These are phyloP conservation scores for Fusarium equiseti DNA, from an alignment of 2,329 filamentous ascomycete genomes.

Conservation along the genomic window DNA sequence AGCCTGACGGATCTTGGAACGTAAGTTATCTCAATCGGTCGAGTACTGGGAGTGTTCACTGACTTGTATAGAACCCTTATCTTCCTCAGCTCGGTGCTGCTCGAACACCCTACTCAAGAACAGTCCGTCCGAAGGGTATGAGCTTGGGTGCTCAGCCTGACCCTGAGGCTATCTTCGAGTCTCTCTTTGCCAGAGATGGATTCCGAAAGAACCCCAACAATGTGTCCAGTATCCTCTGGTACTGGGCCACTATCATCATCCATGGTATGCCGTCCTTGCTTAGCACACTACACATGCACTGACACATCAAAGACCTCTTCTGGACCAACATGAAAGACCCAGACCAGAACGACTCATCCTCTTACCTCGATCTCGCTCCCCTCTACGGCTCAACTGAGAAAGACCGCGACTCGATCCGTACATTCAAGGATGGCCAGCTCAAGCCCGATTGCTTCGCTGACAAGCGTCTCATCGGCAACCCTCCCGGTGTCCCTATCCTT, in stretches of 20 bases:
- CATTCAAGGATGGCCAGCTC: conserved; percentile 76
- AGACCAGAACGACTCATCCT: conserved; percentile 74
- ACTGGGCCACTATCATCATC: conserved; percentile 79
- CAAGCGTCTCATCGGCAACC: conserved; percentile 76
- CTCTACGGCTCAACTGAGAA: conserved; percentile 77
- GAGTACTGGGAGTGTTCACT: not conserved
- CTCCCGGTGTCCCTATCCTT: conserved; percentile 77
- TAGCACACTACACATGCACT: accelerated
- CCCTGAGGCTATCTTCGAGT: conserved; percentile 71
- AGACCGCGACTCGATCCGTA: conserved; percentile 75
- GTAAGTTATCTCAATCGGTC: conserved; percentile 43
- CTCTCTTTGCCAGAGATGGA: conserved; percentile 65
- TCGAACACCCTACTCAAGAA: conserved; percentile 74
- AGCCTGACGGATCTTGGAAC: conserved; percentile 78
- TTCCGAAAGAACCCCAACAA: conserved; percentile 76
- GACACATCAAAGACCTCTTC: conserved; percentile 68
- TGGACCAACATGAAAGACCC: conserved; percentile 73
- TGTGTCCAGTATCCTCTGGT: conserved; percentile 77
- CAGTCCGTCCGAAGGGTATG: conserved; percentile 68
- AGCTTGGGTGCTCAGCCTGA: conserved; percentile 76
- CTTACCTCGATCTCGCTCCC: conserved; percentile 78
- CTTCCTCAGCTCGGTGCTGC: conserved; percentile 75
- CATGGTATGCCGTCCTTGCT: conserved; percentile 62
- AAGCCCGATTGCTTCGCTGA: conserved; percentile 81
- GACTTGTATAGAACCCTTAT: conserved; percentile 66